phyloP scores from a whole-genome alignment of 768 basidiomycete species.

The Inosperma sp. region DNA sequence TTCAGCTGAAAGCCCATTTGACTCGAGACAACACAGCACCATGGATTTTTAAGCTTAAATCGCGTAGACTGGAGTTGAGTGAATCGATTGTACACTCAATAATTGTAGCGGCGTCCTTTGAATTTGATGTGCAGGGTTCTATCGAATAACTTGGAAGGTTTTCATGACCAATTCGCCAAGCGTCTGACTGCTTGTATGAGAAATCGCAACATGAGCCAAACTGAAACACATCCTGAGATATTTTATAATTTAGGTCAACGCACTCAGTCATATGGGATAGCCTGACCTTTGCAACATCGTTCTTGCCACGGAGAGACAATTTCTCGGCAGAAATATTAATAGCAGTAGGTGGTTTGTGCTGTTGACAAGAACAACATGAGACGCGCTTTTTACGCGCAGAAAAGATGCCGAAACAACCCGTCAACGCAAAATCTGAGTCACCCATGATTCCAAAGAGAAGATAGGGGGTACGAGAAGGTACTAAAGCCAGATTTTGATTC shows the following conservation, averaged over 20 bases:
- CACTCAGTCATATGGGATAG: not conserved
- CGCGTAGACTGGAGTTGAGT: slow-evolving; percentile 49
- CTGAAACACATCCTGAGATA: slow-evolving; percentile 22
- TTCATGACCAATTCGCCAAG: slow-evolving; percentile 26
- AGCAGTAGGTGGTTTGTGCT: not conserved
- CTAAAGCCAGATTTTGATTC: not conserved
- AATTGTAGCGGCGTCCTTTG: slow-evolving; percentile 42
- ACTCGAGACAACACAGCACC: slow-evolving; percentile 37
- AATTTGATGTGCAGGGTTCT: slow-evolving; percentile 17
- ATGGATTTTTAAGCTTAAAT: slow-evolving; percentile 68
- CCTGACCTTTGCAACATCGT: not conserved
- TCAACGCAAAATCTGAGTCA: slow-evolving; percentile 14
- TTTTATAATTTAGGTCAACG: not conserved
- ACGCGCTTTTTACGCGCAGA: slow-evolving; percentile 19
- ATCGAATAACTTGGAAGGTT: slow-evolving; percentile 41
- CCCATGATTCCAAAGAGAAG: slow-evolving; percentile 21
- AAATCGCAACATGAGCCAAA: slow-evolving; percentile 45
- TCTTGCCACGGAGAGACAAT: not conserved
- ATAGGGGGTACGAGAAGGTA: slow-evolving; percentile 5
- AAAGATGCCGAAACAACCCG: slow-evolving; percentile 36
- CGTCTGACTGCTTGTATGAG: slow-evolving; percentile 27
- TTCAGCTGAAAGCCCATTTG: slow-evolving; percentile 1
- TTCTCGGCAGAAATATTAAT: not conserved
- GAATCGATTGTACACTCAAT: slow-evolving; percentile 53
- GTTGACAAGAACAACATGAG: not conserved